Evolutionary conservation across 78 protist species (phyloP), one percentile per base, ranked within the genome.

Genomic region (slime mould (Dictyostelium discoideum)): DNA sequence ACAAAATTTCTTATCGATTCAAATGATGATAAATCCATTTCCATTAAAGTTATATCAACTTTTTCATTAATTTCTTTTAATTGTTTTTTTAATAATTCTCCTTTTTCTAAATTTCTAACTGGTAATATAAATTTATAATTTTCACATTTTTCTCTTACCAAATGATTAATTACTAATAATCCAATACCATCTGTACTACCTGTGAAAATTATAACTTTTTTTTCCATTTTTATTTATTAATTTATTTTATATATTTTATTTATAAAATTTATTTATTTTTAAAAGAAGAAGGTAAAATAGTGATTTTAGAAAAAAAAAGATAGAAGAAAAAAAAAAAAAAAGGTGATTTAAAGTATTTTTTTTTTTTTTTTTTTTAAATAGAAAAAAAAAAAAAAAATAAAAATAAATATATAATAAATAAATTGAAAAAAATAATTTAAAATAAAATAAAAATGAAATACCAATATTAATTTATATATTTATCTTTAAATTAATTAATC

Each of bases 1-100:
- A 88, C 94, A 65, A 88, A 88, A 5, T 42, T 63, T 88, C 67
- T 88, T 8, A 88, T 80, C 18, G 94, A 88, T n/a, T 88, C 42
- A n/a, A 65, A 65, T 74, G 94, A 88, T 24, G 46, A 14, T 29
- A 88, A 65, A 81, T 88, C 94, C 57, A 88, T n/a, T 65, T 88
- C 73, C 74, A 93, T 63, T 20, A 88, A 0, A 10, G 44, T 57
- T 1, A 13, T 16, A 18, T 42, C 74, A 26, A 13, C 29, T 8
- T 22, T 46, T 54, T 57, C 39, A 32, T 82, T 57, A 26, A 57
- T 80, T 6, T 44, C 60, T 44, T 79, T 46, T 11, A 79, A n/a
- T 44, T 79, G 18, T 3, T 80, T 37, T 2, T 79, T 67, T 57
- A 77, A 85, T n/a, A 5, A 16, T n/a, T 26, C 82, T n/a, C 69